Evolutionary conservation across 176 grass and related monocot species (phyloP).

Genomic region (Panicum miliaceum): DNA sequence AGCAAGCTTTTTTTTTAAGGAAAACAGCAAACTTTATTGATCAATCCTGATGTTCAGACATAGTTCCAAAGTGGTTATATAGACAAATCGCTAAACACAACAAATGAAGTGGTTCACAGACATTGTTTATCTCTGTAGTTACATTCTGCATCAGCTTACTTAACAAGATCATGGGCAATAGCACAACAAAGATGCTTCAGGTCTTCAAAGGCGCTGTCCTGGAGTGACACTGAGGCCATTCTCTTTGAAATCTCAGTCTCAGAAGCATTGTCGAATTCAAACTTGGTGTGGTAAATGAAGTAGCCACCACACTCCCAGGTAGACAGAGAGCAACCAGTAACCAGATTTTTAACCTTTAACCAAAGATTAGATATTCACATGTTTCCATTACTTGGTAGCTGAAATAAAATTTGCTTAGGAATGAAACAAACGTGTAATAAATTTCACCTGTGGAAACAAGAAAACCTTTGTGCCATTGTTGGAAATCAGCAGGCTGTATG

Average conservation of each 20-base stretch:
- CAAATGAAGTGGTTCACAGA: neutral
- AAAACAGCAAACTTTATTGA: slow-evolving; percentile 15
- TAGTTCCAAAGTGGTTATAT: neutral
- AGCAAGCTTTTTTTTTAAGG: neutral
- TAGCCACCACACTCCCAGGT: slow-evolving; percentile 73
- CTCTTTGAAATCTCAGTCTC: slow-evolving; percentile 57
- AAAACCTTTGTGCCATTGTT: slow-evolving; percentile 58
- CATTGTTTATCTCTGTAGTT: neutral
- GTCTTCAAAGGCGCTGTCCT: slow-evolving; percentile 50
- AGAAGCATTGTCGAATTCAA: slow-evolving; percentile 44
- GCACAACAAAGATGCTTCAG: slow-evolving; percentile 58
- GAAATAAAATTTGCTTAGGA: neutral
- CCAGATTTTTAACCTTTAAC: slow-evolving; percentile 45
- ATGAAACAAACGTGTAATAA: neutral
- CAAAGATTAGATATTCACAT: neutral
- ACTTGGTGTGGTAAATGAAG: slow-evolving; percentile 54
- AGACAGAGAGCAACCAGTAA: slow-evolving; percentile 43
- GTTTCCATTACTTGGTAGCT: neutral
- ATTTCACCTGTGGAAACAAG: slow-evolving; percentile 69
- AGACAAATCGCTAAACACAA: neutral
- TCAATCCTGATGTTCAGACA: slow-evolving; percentile 5
- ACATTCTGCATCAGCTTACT: slow-evolving; percentile 5
- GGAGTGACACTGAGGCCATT: slow-evolving; percentile 48
- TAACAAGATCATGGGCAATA: slow-evolving; percentile 32
- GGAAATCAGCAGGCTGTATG: slow-evolving; percentile 63